phyloP scores from a whole-genome alignment of 2,329 filamentous ascomycete genomes.

The Madurella mycetomatis region DNA sequence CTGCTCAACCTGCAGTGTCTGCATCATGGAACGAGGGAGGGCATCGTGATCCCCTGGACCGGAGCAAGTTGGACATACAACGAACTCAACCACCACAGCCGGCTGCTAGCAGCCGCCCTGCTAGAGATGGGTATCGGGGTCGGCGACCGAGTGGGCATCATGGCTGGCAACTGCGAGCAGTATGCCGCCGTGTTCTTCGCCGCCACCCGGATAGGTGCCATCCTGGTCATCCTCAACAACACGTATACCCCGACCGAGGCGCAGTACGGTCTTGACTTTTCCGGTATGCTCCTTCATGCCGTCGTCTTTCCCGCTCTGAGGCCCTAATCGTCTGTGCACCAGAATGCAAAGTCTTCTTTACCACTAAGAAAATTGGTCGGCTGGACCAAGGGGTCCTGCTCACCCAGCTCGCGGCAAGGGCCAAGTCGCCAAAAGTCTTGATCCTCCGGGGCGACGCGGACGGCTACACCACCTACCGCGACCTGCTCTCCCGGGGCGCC shows the following conservation, averaged over 20 bases:
- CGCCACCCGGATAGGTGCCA: slow-evolving; percentile 60
- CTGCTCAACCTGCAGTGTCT: slow-evolving; percentile 67
- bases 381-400: slow-evolving; percentile 61
- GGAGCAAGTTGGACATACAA: slow-evolving; percentile 69
- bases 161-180: slow-evolving; percentile 76
- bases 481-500: slow-evolving; percentile 51
- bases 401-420: slow-evolving; percentile 43
- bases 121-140: slow-evolving; percentile 61
- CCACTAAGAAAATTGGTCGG: slow-evolving; percentile 63
- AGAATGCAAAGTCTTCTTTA: slow-evolving; percentile 72
- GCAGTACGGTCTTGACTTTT: slow-evolving; percentile 65
- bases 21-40: slow-evolving; percentile 61
- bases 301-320: background rate
- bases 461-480: slow-evolving; percentile 56
- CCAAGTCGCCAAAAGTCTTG: slow-evolving; percentile 48
- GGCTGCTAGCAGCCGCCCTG: slow-evolving; percentile 60
- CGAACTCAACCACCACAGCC: slow-evolving; percentile 58
- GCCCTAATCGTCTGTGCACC: slow-evolving; percentile 3
- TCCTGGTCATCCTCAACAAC: slow-evolving; percentile 75
- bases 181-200: slow-evolving; percentile 75
- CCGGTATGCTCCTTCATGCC: slow-evolving; percentile 43
- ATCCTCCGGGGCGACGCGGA: slow-evolving; percentile 55
- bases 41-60: slow-evolving; percentile 71
- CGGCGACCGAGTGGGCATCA: slow-evolving; percentile 69
- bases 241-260: slow-evolving; percentile 73